phyloP scores from a whole-genome alignment of 2,329 filamentous ascomycete genomes.

The Fusarium stilboides region DNA sequence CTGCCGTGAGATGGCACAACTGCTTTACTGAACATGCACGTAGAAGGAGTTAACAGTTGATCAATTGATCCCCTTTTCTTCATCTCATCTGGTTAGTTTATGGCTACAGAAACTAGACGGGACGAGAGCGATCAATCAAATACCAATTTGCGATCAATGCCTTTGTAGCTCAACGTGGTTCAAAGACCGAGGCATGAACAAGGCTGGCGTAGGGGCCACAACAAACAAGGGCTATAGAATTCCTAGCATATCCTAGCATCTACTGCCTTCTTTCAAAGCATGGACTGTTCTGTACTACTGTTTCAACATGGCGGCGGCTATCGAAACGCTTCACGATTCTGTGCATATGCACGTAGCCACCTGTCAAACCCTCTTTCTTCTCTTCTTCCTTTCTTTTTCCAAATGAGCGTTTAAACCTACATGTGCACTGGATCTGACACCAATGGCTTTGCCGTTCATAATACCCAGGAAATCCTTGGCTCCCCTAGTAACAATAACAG shows the following conservation, averaged over 20 bases:
- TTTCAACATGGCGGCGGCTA: conserved; percentile 35
- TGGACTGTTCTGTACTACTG: conserved; percentile 16
- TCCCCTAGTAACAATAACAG: conserved; percentile 11
- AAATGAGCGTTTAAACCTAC: neutral
- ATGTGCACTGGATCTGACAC: neutral
- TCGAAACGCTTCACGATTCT: conserved; percentile 30
- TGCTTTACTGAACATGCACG: neutral
- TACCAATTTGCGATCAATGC: conserved; percentile 32
- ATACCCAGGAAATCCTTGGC: conserved; percentile 15
- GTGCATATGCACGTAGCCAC: conserved; percentile 35
- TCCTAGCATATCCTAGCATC: conserved; percentile 18
- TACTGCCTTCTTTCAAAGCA: conserved; percentile 2
- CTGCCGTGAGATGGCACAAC: conserved; percentile 5
- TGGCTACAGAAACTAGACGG: neutral
- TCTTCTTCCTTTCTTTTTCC: neutral
- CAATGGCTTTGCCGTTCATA: neutral
- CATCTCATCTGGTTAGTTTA: conserved; percentile 17
- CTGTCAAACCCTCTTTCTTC: neutral
- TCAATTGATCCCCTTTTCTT: conserved; percentile 5
- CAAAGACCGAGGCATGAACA: conserved; percentile 20
- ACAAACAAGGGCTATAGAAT: conserved; percentile 1
- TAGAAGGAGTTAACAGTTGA: neutral
- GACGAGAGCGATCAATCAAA: conserved; percentile 12
- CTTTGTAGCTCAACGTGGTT: conserved; percentile 30
- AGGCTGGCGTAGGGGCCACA: conserved; percentile 18